Percentiles rank a stretch among this genome's conserved stretches.
Conservation (phyloP, 768 basidiomycete genomes). For the Lactarius sp. region DNA sequence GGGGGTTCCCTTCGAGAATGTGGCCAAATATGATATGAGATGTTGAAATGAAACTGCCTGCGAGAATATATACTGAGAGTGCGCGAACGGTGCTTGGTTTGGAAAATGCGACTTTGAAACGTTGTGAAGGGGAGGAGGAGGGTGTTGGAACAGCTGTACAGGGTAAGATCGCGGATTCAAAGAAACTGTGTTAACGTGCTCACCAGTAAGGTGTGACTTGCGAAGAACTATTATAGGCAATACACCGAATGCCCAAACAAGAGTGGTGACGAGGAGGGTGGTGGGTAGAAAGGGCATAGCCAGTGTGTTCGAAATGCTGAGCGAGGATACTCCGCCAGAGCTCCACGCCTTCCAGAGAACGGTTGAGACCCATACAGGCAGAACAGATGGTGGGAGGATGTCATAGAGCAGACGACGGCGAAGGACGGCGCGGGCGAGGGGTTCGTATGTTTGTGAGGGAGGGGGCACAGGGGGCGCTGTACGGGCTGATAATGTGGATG, state of each 20-base stretch:
- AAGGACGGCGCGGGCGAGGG: constrained; percentile 57
- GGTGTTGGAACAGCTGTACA: constrained; percentile 42
- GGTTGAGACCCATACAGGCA: constrained; percentile 43
- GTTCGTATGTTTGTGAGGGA: constrained; percentile 56
- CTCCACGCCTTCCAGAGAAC: constrained; percentile 43
- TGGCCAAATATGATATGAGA: constrained; percentile 42
- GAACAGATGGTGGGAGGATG: constrained; percentile 48
- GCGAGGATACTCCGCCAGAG: constrained; percentile 33
- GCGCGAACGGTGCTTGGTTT: constrained; percentile 45
- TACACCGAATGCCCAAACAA: constrained; percentile 49
- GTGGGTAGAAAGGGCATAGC: constrained; percentile 36
- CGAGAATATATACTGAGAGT: constrained; percentile 43
- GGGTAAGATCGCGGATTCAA: constrained; percentile 4
- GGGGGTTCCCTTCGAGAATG: constrained; percentile 32
- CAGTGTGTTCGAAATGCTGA: constrained; percentile 37
- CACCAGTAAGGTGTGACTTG: constrained; percentile 57
- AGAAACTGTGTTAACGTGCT: constrained; percentile 27
- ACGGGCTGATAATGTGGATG: constrained; percentile 38
- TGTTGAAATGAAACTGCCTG: constrained; percentile 40
- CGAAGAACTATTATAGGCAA: constrained; percentile 54
- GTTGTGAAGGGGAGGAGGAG: constrained; percentile 49
- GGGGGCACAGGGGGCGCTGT: constrained; percentile 53
- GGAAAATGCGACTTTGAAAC: constrained; percentile 42
- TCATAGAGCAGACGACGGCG: constrained; percentile 52
- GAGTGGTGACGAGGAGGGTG: constrained; percentile 39